phyloP scores from a whole-genome alignment of 1,139 yeast genomes.

The Hansenula lynferdii region DNA sequence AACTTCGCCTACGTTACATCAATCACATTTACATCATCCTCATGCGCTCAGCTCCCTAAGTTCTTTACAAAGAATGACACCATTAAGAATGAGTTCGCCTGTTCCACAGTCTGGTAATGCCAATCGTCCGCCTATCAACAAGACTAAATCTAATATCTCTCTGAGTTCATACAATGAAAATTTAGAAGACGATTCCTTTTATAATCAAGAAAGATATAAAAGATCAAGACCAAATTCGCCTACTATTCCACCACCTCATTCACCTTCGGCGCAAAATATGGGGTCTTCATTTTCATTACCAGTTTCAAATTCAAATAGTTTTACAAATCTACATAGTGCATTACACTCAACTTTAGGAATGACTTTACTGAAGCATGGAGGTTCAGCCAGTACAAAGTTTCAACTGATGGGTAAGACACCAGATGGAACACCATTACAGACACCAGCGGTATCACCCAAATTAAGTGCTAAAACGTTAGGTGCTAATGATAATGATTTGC shows the following conservation, averaged over 20 bases:
- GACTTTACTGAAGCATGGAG: constrained; percentile 12
- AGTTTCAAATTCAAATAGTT: constrained; percentile 25
- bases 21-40: constrained; percentile 26
- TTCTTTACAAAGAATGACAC: constrained; percentile 52
- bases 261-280: constrained; percentile 23
- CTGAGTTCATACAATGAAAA: constrained; percentile 23
- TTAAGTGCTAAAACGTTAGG: constrained; percentile 29
- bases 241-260: constrained; percentile 57
- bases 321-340: constrained; percentile 34
- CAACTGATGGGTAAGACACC: constrained; percentile 36
- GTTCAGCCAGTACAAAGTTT: constrained; percentile 19
- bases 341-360: constrained; percentile 16
- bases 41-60: constrained; percentile 38
- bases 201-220: constrained; percentile 46
- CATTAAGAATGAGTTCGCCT: constrained; percentile 32
- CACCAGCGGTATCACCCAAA: constrained; percentile 56
- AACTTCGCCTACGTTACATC: constrained; percentile 19
- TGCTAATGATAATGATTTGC: constrained; percentile 25
- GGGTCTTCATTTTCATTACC: constrained; percentile 22
- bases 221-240: constrained; percentile 81
- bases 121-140: constrained; percentile 8
- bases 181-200: constrained; percentile 42
- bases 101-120: constrained; percentile 3
- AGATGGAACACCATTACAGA: constrained; percentile 50
- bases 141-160: constrained; percentile 26